Conservation (phyloP, 345 rosid species). For the Leavenworthia alabamica region DNA sequence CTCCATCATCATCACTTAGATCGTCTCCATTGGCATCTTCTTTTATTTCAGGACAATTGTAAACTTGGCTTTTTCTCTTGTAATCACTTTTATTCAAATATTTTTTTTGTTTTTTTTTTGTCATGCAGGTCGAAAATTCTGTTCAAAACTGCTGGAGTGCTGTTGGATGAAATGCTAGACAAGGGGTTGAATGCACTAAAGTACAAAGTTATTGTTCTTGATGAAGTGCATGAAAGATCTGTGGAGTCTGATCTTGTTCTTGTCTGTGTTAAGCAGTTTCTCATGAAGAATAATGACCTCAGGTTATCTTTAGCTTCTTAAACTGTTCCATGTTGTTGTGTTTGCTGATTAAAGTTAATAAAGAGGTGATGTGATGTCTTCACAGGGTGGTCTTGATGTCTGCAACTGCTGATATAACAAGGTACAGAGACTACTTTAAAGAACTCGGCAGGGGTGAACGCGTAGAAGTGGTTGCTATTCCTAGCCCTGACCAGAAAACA, state of each 20-base stretch:
- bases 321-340: not conserved
- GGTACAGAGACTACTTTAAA: constrained; percentile 79
- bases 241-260: constrained; percentile 92
- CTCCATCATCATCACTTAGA: not conserved
- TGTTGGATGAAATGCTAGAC: constrained; percentile 86
- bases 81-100: not conserved
- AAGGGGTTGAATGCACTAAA: constrained; percentile 74
- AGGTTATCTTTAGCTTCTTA: constrained; percentile 38
- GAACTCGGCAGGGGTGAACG: constrained; percentile 85
- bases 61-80: not conserved
- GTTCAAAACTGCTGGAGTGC: constrained; percentile 95
- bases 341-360: not conserved
- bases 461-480: constrained; percentile 87
- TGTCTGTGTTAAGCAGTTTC: constrained; percentile 84
- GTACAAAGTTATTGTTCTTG: constrained; percentile 88
- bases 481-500: constrained; percentile 51
- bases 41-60: not conserved
- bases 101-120: not conserved
- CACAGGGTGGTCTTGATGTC: constrained; percentile 94
- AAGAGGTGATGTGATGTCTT: constrained; percentile 2
- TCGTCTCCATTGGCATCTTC: not conserved
- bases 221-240: constrained; percentile 98
- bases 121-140: constrained; percentile 68
- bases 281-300: constrained; percentile 59
- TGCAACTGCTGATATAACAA: constrained; percentile 85